A percentile compares a stretch with the other conserved stretches of the same genome.
phyloP scores from a whole-genome alignment of 495 filamentous ascomycete species.

The Pseudomonodictys pantanalensis region DNA sequence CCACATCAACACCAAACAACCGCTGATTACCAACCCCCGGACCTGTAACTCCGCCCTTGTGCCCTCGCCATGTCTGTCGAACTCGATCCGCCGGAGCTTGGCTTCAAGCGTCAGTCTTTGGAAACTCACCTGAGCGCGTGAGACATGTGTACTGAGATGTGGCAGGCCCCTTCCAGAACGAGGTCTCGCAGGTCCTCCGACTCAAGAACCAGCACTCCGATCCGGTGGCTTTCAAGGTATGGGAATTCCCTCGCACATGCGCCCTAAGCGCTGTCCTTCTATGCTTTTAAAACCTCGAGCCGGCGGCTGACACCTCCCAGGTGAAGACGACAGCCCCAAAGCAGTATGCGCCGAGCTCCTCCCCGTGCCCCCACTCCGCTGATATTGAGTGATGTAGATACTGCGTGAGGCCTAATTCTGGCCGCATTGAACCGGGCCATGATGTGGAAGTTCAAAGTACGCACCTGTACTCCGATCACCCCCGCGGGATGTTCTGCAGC shows the following conservation, averaged over 20 bases:
- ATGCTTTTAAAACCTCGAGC: neutral
- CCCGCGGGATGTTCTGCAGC: constrained; percentile 26
- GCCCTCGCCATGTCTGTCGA: constrained; percentile 79
- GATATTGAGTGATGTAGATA: constrained; percentile 58
- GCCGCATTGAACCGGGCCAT: constrained; percentile 83
- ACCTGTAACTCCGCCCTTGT: neutral
- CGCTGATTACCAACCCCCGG: constrained; percentile 23
- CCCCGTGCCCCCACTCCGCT: constrained; percentile 9
- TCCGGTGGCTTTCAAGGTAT: constrained; percentile 93
- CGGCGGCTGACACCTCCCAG: constrained; percentile 46
- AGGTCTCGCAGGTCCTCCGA: constrained; percentile 79
- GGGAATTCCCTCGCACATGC: constrained; percentile 23
- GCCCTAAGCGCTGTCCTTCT: constrained; percentile 2
- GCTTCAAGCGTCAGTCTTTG: constrained; percentile 75
- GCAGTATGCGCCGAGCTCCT: constrained; percentile 63
- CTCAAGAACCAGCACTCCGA: constrained; percentile 76
- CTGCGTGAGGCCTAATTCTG: constrained; percentile 96
- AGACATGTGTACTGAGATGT: constrained; percentile 8
- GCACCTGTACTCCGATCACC: constrained; percentile 34
- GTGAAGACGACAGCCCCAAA: constrained; percentile 99
- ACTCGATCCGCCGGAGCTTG: constrained; percentile 84
- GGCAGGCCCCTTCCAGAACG: constrained; percentile 85
- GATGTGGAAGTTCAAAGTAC: constrained; percentile 90
- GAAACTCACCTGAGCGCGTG: neutral
- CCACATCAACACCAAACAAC: neutral